Conservation (phyloP, 306 rosid species). For the Boehmeria nivea region DNA sequence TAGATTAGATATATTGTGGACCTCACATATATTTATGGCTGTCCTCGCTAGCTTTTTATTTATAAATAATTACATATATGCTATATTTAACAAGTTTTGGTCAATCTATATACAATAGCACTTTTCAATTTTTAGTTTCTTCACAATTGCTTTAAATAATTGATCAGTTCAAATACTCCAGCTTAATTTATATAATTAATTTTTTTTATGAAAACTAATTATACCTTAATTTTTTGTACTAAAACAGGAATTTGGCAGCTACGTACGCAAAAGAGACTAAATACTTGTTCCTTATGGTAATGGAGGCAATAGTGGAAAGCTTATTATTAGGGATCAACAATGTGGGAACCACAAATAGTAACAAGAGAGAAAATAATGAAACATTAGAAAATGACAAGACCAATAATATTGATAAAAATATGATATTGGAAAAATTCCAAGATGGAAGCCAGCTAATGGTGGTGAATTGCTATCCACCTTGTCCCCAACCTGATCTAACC, state of each 20-base stretch:
- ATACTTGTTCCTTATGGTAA: slow-evolving; percentile 40
- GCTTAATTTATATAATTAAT: too few relatives aligned
- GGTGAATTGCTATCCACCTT: slow-evolving; percentile 74
- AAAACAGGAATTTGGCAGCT: slow-evolving; percentile 40
- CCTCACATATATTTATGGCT: too few relatives aligned
- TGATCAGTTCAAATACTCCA: too few relatives aligned
- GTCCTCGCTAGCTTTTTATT: too few relatives aligned
- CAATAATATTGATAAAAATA: neutral
- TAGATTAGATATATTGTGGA: too few relatives aligned
- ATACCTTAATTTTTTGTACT: neutral
- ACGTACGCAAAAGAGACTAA: slow-evolving; percentile 62
- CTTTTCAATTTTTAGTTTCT: too few relatives aligned
- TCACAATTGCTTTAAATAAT: too few relatives aligned
- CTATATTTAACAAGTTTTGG: too few relatives aligned
- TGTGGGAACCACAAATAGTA: too few relatives aligned
- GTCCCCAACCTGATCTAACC: slow-evolving; percentile 91
- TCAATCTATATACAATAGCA: too few relatives aligned
- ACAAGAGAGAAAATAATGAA: slow-evolving; percentile 22
- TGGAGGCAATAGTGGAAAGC: slow-evolving; percentile 68
- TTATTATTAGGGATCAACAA: slow-evolving; percentile 33
- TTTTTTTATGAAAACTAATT: neutral
- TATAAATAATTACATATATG: too few relatives aligned
- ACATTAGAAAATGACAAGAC: neutral
- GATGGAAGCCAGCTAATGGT: slow-evolving; percentile 87
- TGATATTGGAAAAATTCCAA: slow-evolving; percentile 31